Evolutionary conservation across 148 eudicot genomes (phyloP).

Genomic region (Chenopodium berlandieri): DNA sequence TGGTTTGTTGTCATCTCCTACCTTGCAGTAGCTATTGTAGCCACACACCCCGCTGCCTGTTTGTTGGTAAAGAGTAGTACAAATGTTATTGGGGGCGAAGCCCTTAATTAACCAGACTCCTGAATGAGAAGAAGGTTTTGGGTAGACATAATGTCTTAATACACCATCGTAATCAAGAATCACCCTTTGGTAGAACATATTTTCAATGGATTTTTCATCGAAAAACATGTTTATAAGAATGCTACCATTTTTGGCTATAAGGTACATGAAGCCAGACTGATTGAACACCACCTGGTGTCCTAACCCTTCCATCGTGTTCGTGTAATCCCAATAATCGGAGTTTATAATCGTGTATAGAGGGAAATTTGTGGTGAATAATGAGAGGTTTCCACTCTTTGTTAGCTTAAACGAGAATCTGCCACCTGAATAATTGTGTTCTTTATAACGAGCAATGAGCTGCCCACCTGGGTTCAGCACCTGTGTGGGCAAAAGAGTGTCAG

Average conservation of each 20-base stretch:
- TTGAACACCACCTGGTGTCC: conserved; percentile 24
- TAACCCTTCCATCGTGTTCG: neutral
- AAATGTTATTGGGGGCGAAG: conserved; percentile 16
- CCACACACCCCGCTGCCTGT: conserved; percentile 34
- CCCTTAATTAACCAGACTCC: conserved; percentile 22
- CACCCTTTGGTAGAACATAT: conserved; percentile 26
- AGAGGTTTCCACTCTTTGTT: conserved; percentile 23
- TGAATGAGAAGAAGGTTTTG: neutral
- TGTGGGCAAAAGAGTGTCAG: conserved; percentile 31
- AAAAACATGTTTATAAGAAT: neutral
- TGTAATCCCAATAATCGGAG: neutral
- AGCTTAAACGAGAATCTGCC: conserved; percentile 22
- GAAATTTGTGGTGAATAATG: conserved; percentile 21
- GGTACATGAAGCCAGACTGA: conserved; percentile 26
- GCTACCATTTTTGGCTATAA: conserved; percentile 17
- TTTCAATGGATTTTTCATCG: neutral
- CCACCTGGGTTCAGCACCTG: conserved; percentile 18
- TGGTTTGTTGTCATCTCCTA: conserved; percentile 21
- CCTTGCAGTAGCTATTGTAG: conserved; percentile 29
- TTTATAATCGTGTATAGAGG: conserved; percentile 18
- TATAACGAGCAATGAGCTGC: conserved; percentile 26
- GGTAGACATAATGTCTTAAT: conserved; percentile 31
- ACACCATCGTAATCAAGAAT: conserved; percentile 39
- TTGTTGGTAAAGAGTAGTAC: conserved; percentile 4
- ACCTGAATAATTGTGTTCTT: conserved; percentile 23